A percentile compares a stretch with the other conserved stretches of the same genome.
Evolutionary conservation across 305 asterid genomes (phyloP).

Genomic region (Fraxinus sp.): DNA sequence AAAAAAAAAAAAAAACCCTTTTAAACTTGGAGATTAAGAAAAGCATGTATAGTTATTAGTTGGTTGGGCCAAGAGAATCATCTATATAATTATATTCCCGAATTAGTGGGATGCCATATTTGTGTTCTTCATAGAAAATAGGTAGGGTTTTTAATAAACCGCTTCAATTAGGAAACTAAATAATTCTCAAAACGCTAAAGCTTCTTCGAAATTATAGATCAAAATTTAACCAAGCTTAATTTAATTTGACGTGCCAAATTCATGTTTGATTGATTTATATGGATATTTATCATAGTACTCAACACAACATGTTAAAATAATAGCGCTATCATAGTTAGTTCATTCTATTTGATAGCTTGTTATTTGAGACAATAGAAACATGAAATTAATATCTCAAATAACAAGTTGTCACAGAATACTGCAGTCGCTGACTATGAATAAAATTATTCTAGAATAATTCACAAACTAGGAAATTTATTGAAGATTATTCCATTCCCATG

Average conservation of each 20-base stretch:
- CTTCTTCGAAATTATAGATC: background rate
- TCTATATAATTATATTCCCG: background rate
- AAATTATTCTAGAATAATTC: background rate
- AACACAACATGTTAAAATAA: background rate
- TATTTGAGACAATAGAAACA: too few relatives aligned
- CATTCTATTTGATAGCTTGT: too few relatives aligned
- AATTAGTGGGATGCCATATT: background rate
- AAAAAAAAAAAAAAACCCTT: background rate
- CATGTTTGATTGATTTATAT: background rate
- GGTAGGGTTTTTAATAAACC: background rate
- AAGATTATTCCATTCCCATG: background rate
- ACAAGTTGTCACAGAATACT: background rate
- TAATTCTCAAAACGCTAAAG: background rate
- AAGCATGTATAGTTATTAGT: background rate
- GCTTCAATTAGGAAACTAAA: background rate
- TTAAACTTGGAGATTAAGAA: background rate
- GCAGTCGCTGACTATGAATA: background rate
- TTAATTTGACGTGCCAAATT: background rate
- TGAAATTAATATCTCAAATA: background rate
- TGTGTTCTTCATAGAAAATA: background rate
- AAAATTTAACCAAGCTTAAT: too few relatives aligned
- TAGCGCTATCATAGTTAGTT: background rate
- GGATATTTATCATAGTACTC: background rate
- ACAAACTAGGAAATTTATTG: background rate
- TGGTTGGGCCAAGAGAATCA: background rate